Conservation (phyloP, 257 asterid genomes). For the Solanum chiquidenum region DNA sequence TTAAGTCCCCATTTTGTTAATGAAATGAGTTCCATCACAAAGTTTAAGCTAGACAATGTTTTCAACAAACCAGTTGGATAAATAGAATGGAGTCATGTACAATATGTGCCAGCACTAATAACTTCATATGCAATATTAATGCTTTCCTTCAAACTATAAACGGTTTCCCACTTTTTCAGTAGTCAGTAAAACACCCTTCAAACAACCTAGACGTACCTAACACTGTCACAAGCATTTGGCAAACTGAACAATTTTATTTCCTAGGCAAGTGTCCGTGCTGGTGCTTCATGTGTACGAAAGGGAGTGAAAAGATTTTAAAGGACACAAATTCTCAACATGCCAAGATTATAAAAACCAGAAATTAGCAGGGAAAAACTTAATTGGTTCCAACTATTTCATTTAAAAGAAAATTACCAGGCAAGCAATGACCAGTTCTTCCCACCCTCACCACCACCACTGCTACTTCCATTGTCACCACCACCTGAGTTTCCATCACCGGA, state of each 20-base stretch:
- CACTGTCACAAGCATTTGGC: neutral
- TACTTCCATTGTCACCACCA: slow-evolving; percentile 29
- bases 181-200: neutral
- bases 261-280: no score
- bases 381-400: neutral
- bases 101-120: neutral
- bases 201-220: neutral
- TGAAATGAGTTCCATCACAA: neutral
- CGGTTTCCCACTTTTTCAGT: neutral
- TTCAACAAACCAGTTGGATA: neutral
- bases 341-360: neutral
- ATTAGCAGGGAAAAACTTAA: neutral
- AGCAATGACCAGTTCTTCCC: slow-evolving; percentile 47
- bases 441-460: slow-evolving; percentile 9
- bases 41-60: neutral
- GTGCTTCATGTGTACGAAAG: no score
- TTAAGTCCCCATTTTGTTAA: neutral
- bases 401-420: slow-evolving; percentile 38
- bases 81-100: neutral
- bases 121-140: neutral
- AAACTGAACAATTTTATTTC: neutral
- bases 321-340: neutral
- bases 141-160: neutral
- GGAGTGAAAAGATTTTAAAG: no score
- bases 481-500: slow-evolving; percentile 41